Evolutionary conservation across 2,329 filamentous ascomycete genomes (phyloP).

Genomic region (Spiromastix sp.): DNA sequence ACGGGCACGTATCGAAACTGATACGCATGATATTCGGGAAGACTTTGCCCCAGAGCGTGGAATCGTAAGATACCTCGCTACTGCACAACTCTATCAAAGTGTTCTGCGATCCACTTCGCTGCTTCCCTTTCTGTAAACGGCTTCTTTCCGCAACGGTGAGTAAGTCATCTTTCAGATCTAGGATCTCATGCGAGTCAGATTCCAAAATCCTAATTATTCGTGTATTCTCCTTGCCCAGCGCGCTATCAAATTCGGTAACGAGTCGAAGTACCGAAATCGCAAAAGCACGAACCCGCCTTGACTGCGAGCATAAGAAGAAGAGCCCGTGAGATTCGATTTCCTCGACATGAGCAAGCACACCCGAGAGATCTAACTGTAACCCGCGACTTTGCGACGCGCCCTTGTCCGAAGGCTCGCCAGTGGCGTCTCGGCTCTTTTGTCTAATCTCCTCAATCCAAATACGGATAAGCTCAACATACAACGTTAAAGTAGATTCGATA

Average conservation of each 20-base stretch:
- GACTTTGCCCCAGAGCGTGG: slow-evolving; percentile 93
- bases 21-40: slow-evolving; percentile 91
- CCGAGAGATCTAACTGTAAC: slow-evolving; percentile 72
- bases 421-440: slow-evolving; percentile 67
- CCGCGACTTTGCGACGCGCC: slow-evolving; percentile 57
- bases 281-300: slow-evolving; percentile 75
- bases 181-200: slow-evolving; percentile 74
- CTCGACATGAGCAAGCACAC: slow-evolving; percentile 85
- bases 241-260: slow-evolving; percentile 87
- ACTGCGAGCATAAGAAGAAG: slow-evolving; percentile 96
- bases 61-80: slow-evolving; percentile 89
- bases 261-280: slow-evolving; percentile 86
- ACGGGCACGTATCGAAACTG: slow-evolving; percentile 81
- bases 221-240: slow-evolving; percentile 68
- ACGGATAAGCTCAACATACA: slow-evolving; percentile 86
- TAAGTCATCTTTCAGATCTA: slow-evolving; percentile 85
- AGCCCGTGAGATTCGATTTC: slow-evolving; percentile 93
- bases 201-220: slow-evolving; percentile 89
- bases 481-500: slow-evolving; percentile 82
- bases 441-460: slow-evolving; percentile 98
- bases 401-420: slow-evolving; percentile 54
- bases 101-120: slow-evolving; percentile 71
- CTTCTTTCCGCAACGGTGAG: slow-evolving; percentile 80
- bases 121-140: slow-evolving; percentile 78
- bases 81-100: slow-evolving; percentile 89